phyloP scores from a whole-genome alignment of 208 protist genomes.

The Tritrichomonas musculus region DNA sequence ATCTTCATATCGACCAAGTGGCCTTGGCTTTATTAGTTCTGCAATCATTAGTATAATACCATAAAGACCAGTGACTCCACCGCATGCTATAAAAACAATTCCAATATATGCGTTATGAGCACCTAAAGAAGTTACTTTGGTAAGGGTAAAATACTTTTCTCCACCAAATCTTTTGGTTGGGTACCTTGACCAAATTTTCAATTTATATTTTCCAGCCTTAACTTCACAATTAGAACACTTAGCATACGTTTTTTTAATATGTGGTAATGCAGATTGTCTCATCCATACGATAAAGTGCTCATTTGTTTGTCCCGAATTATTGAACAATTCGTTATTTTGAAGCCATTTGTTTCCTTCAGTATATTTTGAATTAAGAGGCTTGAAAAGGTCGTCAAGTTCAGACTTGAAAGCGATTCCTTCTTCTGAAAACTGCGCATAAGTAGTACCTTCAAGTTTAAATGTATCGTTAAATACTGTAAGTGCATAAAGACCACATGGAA shows the following conservation, averaged over 20 bases:
- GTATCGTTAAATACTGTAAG: not conserved
- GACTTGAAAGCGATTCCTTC: not conserved
- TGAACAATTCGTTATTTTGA: not conserved
- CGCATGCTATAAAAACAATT: not conserved
- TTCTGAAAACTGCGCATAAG: not conserved
- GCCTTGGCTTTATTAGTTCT: not conserved
- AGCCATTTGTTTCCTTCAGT: not conserved
- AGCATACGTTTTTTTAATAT: not conserved
- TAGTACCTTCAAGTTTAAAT: not conserved
- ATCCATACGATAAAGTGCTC: constrained; percentile 21
- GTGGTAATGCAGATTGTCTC: not conserved
- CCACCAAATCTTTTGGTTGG: not conserved
- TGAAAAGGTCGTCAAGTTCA: not conserved
- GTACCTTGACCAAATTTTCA: not conserved
- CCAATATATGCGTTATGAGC: not conserved
- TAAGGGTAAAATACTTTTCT: not conserved
- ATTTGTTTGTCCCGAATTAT: not conserved
- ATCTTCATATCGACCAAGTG: not conserved
- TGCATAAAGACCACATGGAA: not conserved
- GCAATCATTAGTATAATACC: not conserved
- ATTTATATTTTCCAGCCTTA: not conserved
- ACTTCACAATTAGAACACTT: not conserved
- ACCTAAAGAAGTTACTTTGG: not conserved
- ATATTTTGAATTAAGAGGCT: not conserved
- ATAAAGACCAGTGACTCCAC: not conserved